Evolutionary conservation across 805 yeast species (phyloP), one percentile per base, ranked within the genome.

Genomic region (Saccharomycopsis babjevae): DNA sequence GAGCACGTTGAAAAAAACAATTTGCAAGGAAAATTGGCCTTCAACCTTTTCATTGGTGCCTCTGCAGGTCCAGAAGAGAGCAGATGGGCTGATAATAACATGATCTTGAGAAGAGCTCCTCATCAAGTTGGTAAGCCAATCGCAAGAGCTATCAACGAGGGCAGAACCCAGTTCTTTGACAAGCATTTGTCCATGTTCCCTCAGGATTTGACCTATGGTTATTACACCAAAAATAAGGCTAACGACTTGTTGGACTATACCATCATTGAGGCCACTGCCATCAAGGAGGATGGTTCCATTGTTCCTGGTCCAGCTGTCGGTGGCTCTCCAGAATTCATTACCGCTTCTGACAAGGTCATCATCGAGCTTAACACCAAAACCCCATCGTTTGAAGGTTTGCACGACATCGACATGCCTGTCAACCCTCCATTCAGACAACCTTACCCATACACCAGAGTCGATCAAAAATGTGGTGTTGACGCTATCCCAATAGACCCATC

Each of bases 271-370:
- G 99, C 99, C 60, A 92, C 98, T 4, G 96, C 96, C 42, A 94
- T 94, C 69, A 87, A 90, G 60, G 98, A 92, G 75, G 93, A 90
- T 71, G 99, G 99, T 66, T 79, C 90, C 16, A 86, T 94, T 70
- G 84, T 94, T 59, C 96, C 97, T 46, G 99, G 99, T 64, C 98
- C 99, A 16, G 96, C 98, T 5, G 98, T 94, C 50, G 99, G 99
- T 68, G 98, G 89, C 8, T 84, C 97, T 2, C 99, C 99, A 40
- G 99, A 94, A 76, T 86, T 94, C 82, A 75, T 91, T 59, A 77
- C 86, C 38, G 86, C 84, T 61, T 85, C 96, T 52, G 96, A 93
- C 69, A 93, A 92, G 75, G 76, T 94, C 67, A 90, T 94, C 69
- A 86, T 94, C 67, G 99, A 94, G 75, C 84, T 94, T 63, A 94